Base-by-base conservation (phyloP, 306 rosid species). In the Fragaria vesca region DNA sequence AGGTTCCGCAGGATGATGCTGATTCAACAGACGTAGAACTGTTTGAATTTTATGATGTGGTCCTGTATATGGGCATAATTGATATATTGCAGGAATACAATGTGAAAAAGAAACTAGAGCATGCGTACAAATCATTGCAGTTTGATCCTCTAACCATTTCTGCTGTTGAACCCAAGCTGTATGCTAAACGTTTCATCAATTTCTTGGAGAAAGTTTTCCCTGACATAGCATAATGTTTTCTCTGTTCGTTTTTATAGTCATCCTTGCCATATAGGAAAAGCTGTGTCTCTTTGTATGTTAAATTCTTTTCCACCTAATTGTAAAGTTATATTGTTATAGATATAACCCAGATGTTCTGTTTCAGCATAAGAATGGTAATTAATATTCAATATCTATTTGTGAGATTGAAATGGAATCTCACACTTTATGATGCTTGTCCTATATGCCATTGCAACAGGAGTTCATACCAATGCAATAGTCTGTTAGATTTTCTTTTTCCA, bases 51-150 rank as follows among this genome's bases (percentile, higher is more conserved):
- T 91, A 91, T 54, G 97, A 95, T 45, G 97, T 93, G 69, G 97
- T 95, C 21, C 91, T 95, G 28, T 95, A 87, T 73, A 88, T 95
- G 96, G 97, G 99, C 36, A 88, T 95, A 82, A 95, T 95, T 68
- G 99, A 95, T 79, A 91, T 93, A 82, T 75, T 95, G 83, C 99
- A 95, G 77, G 94, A 87, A 42, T 95, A 92, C 88, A 91, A 83
- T 74, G 21, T 78, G 68, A 86, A 65, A 66, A 95, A 95, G 94
- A 93, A 88, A 85, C 60, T 93, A 16, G 99, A 95, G 83, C 90
- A 91, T 76, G 76, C 85, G 2, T 89, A 54, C 85, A 95, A 95
- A 80, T 88, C 99, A 0, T 26, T 84, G 68, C 81, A 62, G 43
- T 78, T 66, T 65, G 89, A 93, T 48, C 94, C 97, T 47, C 30